These are phyloP conservation scores for Glebionis coronaria DNA, from an alignment of 129 eudicot genomes.

Conservation along the genomic window DNA sequence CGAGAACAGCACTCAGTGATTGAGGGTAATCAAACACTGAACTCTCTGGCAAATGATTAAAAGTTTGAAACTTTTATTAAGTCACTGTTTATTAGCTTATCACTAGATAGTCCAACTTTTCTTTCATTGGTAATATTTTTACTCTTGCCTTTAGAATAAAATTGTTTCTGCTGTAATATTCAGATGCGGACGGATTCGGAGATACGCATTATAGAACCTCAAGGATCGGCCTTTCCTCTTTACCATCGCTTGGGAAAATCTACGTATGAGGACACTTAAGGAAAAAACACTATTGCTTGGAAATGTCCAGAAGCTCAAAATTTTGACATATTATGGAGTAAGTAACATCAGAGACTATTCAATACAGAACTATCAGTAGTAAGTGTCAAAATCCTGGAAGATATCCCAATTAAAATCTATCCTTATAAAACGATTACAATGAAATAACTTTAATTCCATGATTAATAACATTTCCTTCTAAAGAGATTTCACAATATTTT, in stretches of 20 bases:
- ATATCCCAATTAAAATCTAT: background rate
- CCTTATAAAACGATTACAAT: conserved; percentile 10
- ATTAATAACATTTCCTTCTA: background rate
- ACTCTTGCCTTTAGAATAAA: no score
- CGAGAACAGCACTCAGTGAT: no score
- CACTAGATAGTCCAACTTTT: no score
- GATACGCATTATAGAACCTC: background rate
- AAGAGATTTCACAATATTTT: background rate
- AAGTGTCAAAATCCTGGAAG: conserved; percentile 12
- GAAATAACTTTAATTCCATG: background rate
- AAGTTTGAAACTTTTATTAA: no score
- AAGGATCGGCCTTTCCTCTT: background rate
- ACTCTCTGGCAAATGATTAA: no score
- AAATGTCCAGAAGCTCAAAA: background rate
- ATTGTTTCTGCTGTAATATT: background rate
- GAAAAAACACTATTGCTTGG: background rate
- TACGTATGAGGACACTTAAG: background rate
- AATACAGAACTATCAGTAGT: conserved; percentile 6
- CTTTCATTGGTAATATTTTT: no score
- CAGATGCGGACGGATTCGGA: background rate
- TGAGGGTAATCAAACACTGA: no score
- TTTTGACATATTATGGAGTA: background rate
- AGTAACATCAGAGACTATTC: conserved; percentile 5
- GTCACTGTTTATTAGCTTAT: no score
- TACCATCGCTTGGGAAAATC: background rate